These are phyloP conservation scores for Dothistroma septosporum DNA, from an alignment of 2,329 filamentous ascomycete genomes.

Conservation along the genomic window DNA sequence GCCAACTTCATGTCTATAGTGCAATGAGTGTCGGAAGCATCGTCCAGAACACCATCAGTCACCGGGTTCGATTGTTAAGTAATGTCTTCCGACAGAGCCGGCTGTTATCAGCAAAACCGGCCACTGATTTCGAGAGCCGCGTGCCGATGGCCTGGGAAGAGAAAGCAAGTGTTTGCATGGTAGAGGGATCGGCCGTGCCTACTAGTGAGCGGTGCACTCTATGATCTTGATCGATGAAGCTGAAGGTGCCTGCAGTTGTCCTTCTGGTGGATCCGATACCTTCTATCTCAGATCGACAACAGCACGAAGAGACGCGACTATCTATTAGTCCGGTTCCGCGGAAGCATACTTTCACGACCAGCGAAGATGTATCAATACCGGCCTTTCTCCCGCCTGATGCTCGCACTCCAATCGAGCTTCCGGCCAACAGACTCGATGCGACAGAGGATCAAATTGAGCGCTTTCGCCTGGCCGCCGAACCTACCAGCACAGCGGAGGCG, in stretches of 20 bases:
- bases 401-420: not conserved
- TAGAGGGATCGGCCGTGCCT: not conserved
- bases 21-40: not conserved
- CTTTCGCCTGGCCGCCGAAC: not conserved
- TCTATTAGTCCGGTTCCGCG: too few species aligned
- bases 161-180: slow-evolving; percentile 11
- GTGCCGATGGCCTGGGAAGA: slow-evolving; percentile 16
- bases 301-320: too few species aligned
- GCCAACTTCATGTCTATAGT: not conserved
- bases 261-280: slow-evolving; percentile 19
- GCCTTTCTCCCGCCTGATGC: not conserved
- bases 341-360: too few species aligned
- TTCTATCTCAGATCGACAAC: slow-evolving; percentile 6
- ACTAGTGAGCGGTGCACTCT: slow-evolving; percentile 1
- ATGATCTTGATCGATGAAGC: too few species aligned
- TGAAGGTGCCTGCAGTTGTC: slow-evolving; percentile 1
- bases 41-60: not conserved
- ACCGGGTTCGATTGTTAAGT: not conserved
- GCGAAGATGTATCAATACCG: not conserved
- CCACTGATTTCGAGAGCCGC: not conserved
- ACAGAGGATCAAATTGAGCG: not conserved
- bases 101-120: slow-evolving; percentile 3
- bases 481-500: not conserved
- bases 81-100: slow-evolving; percentile 13
- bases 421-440: not conserved